A percentile compares a stretch with the other conserved stretches of the same genome.
phyloP scores from a whole-genome alignment of 1,139 yeast species.

The Fermentozyma sake region DNA sequence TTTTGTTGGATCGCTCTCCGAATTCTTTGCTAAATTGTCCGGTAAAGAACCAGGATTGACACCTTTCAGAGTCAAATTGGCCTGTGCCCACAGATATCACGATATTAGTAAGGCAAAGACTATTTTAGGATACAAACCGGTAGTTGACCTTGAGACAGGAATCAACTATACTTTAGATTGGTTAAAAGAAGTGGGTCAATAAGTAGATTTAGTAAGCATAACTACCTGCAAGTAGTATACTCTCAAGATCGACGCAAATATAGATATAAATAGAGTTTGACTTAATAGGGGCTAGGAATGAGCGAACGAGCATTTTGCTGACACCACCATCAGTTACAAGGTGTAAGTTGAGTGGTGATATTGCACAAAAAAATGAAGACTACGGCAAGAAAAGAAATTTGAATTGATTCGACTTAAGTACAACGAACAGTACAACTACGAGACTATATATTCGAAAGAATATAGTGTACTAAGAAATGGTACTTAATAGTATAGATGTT shows the following conservation, averaged over 20 bases:
- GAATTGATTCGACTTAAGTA: no score
- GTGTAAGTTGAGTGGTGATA: not conserved
- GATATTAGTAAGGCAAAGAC: conserved; percentile 83
- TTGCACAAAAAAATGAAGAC: not conserved
- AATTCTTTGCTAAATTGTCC: conserved; percentile 59
- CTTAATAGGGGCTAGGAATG: no score
- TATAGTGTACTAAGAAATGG: no score
- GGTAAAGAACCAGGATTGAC: conserved; percentile 94
- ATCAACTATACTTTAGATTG: conserved; percentile 76
- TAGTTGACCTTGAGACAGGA: conserved; percentile 78
- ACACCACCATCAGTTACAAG: no score
- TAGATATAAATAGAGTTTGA: conserved; percentile 1
- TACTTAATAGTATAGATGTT: no score
- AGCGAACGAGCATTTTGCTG: no score
- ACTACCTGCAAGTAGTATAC: no score
- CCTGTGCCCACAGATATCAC: conserved; percentile 94
- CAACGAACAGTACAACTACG: no score
- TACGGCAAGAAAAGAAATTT: no score
- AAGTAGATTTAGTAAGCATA: no score
- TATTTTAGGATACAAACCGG: conserved; percentile 74
- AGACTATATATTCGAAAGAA: no score
- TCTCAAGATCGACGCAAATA: conserved; percentile 2
- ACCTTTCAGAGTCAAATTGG: conserved; percentile 88
- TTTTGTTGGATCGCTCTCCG: conserved; percentile 73
- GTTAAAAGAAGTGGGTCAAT: conserved; percentile 84